phyloP scores from a whole-genome alignment of 2,329 filamentous ascomycete species.

The Colletotrichum gigasporum region DNA sequence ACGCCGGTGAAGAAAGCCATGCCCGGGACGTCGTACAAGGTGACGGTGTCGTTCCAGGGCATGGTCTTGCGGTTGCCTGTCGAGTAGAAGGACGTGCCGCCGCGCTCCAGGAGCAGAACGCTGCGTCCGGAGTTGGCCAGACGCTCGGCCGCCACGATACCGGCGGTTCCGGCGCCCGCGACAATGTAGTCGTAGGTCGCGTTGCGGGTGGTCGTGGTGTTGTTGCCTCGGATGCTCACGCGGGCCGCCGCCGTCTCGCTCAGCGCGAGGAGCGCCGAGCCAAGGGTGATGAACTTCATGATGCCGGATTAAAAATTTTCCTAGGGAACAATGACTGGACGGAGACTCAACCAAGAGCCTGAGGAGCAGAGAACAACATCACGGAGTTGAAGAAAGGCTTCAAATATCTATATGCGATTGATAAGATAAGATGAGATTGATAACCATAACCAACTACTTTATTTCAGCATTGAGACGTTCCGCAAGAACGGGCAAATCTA shows the following conservation, averaged over 20 bases:
- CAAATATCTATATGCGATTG: not conserved
- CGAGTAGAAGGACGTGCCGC: slow-evolving; percentile 24
- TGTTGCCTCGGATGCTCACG: not conserved
- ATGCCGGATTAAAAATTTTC: not conserved
- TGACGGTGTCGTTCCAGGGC: slow-evolving; percentile 39
- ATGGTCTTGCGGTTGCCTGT: slow-evolving; percentile 33
- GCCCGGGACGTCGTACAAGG: slow-evolving; percentile 35
- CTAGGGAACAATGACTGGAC: not conserved
- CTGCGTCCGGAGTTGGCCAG: slow-evolving; percentile 31
- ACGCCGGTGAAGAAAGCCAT: slow-evolving; percentile 26
- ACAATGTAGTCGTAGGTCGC: slow-evolving; percentile 33
- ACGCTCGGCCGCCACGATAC: slow-evolving; percentile 28
- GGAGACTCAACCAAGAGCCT: not conserved
- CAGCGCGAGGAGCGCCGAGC: slow-evolving; percentile 20
- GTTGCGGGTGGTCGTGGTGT: slow-evolving; percentile 26
- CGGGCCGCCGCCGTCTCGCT: slow-evolving; percentile 9
- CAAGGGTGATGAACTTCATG: slow-evolving; percentile 23
- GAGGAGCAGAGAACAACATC: not conserved
- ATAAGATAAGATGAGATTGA: slow-evolving; percentile 8
- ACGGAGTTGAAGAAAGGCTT: not conserved
- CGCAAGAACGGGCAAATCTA: not conserved
- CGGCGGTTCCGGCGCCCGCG: slow-evolving; percentile 31
- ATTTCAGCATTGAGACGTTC: not conserved
- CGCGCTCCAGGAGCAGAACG: slow-evolving; percentile 30
- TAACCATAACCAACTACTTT: not conserved